Percentiles rank a stretch among this genome's conserved stretches.
Conservation (phyloP, 2,329 filamentous ascomycete genomes). For the Chaetomium olivaceum region DNA sequence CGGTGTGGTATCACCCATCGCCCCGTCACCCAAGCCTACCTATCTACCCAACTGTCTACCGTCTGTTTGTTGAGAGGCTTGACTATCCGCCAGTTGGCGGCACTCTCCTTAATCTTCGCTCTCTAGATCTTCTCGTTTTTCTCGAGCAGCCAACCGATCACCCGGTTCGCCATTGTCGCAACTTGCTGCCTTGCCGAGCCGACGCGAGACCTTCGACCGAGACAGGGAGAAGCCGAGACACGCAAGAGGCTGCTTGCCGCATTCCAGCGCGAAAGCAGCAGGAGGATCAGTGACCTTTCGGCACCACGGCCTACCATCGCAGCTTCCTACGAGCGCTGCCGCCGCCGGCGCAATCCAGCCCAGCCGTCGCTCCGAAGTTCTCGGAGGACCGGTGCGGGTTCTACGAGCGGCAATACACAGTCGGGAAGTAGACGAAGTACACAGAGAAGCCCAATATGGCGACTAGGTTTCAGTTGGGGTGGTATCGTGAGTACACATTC, state of each 20-base stretch:
- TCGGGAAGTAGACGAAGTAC: conserved; percentile 10
- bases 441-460: conserved; percentile 32
- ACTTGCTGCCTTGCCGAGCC: neutral
- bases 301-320: neutral
- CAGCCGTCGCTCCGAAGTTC: conserved; percentile 32
- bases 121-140: conserved; percentile 8
- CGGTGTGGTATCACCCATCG: conserved; percentile 14
- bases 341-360: conserved; percentile 21
- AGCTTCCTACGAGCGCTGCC: neutral
- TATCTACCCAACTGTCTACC: neutral
- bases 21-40: neutral
- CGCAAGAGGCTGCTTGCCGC: conserved; percentile 10
- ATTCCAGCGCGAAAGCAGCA: conserved; percentile 21
- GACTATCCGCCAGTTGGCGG: conserved; percentile 5
- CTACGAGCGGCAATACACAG: conserved; percentile 11
- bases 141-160: conserved; percentile 2
- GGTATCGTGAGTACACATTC: conserved; percentile 47
- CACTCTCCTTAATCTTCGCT: conserved; percentile 14
- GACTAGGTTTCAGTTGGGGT: conserved; percentile 48
- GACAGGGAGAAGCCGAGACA: conserved; percentile 21
- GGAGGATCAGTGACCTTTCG: neutral
- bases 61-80: conserved; percentile 5
- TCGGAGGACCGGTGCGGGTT: conserved; percentile 35
- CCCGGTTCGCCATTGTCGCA: neutral
- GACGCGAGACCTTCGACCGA: conserved; percentile 6